Evolutionary conservation across 768 basidiomycete species (phyloP).

Genomic region (Mycena capillaripes): DNA sequence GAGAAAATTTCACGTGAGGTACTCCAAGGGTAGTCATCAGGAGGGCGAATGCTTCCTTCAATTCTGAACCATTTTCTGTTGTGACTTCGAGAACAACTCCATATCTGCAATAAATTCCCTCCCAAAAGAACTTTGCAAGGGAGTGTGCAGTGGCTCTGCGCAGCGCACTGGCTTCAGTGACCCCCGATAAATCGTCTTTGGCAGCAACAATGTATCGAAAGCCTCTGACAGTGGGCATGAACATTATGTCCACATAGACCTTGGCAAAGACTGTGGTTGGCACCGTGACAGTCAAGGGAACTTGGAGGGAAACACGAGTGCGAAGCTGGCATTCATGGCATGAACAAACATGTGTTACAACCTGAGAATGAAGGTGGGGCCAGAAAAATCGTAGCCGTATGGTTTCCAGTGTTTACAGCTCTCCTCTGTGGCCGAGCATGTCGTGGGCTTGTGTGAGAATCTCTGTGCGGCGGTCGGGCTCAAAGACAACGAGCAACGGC

Average conservation of each 20-base stretch:
- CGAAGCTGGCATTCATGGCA: conserved; percentile 46
- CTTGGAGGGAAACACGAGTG: conserved; percentile 8
- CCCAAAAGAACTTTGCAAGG: conserved; percentile 46
- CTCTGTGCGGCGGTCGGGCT: conserved; percentile 9
- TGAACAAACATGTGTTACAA: conserved; percentile 39
- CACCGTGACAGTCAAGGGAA: conserved; percentile 25
- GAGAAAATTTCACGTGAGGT: conserved; percentile 6
- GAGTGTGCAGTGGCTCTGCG: conserved; percentile 13
- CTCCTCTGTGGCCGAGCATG: conserved; percentile 40
- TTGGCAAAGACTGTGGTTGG: conserved; percentile 34
- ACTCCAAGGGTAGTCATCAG: background rate
- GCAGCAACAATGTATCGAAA: conserved; percentile 42
- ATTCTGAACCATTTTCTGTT: conserved; percentile 47
- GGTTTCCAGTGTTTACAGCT: conserved; percentile 8
- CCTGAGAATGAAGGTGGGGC: conserved; percentile 33
- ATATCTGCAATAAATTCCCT: conserved; percentile 49
- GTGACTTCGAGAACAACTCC: conserved; percentile 40
- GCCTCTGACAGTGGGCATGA: conserved; percentile 40
- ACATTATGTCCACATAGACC: conserved; percentile 41
- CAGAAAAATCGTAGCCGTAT: conserved; percentile 42
- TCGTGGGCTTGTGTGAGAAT: conserved; percentile 39
- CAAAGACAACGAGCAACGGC: conserved; percentile 21
- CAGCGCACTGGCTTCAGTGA: conserved; percentile 40
- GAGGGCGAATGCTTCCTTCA: conserved; percentile 31
- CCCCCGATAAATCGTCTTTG: conserved; percentile 44